These are phyloP conservation scores for Torulaspora indica DNA, from an alignment of 805 yeast species.

Conservation along the genomic window DNA sequence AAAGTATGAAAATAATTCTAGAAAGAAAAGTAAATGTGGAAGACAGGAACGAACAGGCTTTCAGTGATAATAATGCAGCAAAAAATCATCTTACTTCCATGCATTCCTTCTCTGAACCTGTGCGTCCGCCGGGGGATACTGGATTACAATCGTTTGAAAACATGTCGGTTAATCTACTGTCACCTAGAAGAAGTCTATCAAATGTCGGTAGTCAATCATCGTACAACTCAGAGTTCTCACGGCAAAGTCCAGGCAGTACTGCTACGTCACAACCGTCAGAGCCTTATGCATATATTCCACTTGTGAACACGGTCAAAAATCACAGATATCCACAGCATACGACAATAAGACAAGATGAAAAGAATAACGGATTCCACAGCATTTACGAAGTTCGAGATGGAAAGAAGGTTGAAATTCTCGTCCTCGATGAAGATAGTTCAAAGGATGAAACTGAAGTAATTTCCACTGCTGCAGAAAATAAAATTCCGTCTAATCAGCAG, in stretches of 20 bases:
- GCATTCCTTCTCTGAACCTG: slow-evolving; percentile 9
- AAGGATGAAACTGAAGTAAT: background rate
- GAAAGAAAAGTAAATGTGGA: slow-evolving; percentile 9
- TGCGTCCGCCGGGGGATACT: slow-evolving; percentile 6
- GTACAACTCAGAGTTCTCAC: slow-evolving; percentile 29
- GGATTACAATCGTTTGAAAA: background rate
- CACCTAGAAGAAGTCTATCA: slow-evolving; percentile 29
- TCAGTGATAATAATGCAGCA: background rate
- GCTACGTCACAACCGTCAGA: slow-evolving; percentile 21
- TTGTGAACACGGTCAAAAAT: background rate
- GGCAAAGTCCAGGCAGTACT: slow-evolving; percentile 19
- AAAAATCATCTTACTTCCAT: slow-evolving; percentile 9
- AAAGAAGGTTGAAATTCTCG: slow-evolving; percentile 25
- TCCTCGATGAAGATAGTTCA: slow-evolving; percentile 23
- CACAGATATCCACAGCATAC: background rate
- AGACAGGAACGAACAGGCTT: background rate
- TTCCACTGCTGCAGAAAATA: background rate
- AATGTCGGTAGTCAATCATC: slow-evolving; percentile 26
- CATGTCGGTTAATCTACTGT: slow-evolving; percentile 8
- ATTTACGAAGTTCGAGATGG: slow-evolving; percentile 21
- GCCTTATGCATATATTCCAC: background rate
- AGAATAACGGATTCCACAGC: slow-evolving; percentile 2
- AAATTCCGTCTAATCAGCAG: background rate
- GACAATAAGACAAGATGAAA: background rate
- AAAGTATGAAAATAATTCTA: slow-evolving; percentile 15